Evolutionary conservation across 371 early-diverging fungal genomes (phyloP), one percentile per base, ranked within the genome.

Genomic region (Choanephora cucurbitarum): DNA sequence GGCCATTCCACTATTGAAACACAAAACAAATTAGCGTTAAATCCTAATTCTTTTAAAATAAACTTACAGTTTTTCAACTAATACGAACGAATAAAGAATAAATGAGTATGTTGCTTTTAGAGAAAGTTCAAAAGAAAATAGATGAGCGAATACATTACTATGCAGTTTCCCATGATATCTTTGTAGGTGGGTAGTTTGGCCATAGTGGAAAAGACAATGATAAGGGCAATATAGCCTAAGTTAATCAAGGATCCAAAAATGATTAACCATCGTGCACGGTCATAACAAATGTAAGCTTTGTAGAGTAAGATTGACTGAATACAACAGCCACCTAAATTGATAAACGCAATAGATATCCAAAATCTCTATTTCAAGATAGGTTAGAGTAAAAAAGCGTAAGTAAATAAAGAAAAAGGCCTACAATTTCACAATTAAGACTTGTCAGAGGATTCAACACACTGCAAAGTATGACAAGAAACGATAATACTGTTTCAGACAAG

Each of bases 221-320:
- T 72, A n/a, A 78, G 55, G n/a, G 60, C 69, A 40, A 74, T 45
- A 44, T 78, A 78, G 0, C 78, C 75, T 5, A 60, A 11, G 47
- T 78, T 74, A 10, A 75, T 70, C 2, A 64, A 10, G 1, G 72
- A 64, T 1, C 78, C 78, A 7, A 78, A 14, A 6, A 65, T n/a
- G n/a, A 74, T 21, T 1, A 78, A 44, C 67, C 66, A 66, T 44
- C 31, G 54, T 23, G 69, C 47, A 14, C 66, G 62, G 22, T 72
- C 64, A 46, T 78, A 65, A 48, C 78, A 78, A 28, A 78, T 62
- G 24, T 67, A 78, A 2, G 78, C 78, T 39, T 78, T 78, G 57
- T 78, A 78, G 3, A 78, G 57, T 19, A 78, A 54, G 21, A 78
- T 75, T 0, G 63, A 58, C 44, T 78, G 78, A 21, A 78, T 62